Evolutionary conservation across 2,329 filamentous ascomycete species (phyloP), one percentile per base, ranked within the genome.

Genomic region (Huntiella bhutanensis): DNA sequence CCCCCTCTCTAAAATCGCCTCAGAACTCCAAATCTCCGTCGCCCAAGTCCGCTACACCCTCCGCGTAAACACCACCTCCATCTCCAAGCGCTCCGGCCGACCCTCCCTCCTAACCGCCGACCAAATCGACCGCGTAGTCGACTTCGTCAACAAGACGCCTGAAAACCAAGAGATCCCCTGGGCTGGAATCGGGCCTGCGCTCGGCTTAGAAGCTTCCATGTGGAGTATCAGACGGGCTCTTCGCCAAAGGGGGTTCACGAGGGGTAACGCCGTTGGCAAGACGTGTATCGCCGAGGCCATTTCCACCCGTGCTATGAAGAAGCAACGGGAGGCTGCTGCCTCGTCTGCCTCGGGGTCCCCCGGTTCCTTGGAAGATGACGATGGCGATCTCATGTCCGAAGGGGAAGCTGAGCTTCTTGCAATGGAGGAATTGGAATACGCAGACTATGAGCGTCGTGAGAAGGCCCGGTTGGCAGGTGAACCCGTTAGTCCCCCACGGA

Each of bases 91-190:
- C 35, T 46, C 43, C 39, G 47, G 47, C 34, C 47, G 47, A 12
- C 47, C 47, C 8, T 33, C 43, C 33, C 47, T 49, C 8, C 43
- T 49, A 5, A 49, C 43, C 39, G 34, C 38, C 33, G 47, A 46
- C 33, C 47, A 49, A 34, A 45, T 49, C 38, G 47, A 49, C 34
- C 47, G 47, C 35, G 47, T 49, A 8, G 47, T 49, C 17, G 47
- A 45, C 39, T 49, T 49, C 12, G 47, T 49, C 33, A 35, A 33
- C 39, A 33, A 45, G 10, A 46, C 47, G 2, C 35, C 43, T 28
- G 43, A 41, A 4, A 46, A 46, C 19, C 47, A 49, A 33, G 47
- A 45, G 5, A 42, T 49, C 15, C 47, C 47, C 5, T 49, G 47
- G 47, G 47, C 47, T n/a, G 43, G 47, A 15, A 49, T 49, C 33